These are phyloP conservation scores for Sphagnum magellanicum DNA, from an alignment of 228 moss, liverwort and hornwort species.

Conservation along the genomic window DNA sequence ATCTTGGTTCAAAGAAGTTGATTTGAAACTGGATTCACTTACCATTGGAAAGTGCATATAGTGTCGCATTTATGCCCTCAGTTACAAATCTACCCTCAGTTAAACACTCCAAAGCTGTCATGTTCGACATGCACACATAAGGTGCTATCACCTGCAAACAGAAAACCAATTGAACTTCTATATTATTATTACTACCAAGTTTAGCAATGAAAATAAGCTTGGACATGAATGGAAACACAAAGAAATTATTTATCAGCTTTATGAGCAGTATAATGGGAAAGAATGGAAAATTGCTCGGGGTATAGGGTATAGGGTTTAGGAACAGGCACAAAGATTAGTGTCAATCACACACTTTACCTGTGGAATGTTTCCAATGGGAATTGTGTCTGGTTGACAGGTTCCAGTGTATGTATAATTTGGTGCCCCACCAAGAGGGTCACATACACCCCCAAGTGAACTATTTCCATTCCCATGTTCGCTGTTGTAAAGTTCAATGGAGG, in stretches of 20 bases:
- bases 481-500: conserved; percentile 29
- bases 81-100: conserved; percentile 32
- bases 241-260: no score
- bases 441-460: conserved; percentile 28
- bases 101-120: conserved; percentile 30
- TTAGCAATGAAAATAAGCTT: no score
- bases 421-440: conserved; percentile 30
- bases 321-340: no score
- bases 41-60: conserved; percentile 35
- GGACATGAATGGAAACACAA: no score
- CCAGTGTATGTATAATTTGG: conserved; percentile 38
- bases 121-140: conserved; percentile 49
- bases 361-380: conserved; percentile 33
- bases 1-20: no score
- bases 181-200: no score
- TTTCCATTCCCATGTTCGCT: conserved; percentile 31
- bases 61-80: conserved; percentile 22
- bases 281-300: no score
- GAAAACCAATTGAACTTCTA: not conserved
- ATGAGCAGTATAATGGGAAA: no score
- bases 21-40: not conserved
- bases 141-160: conserved; percentile 33
- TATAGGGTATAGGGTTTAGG: no score
- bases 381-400: conserved; percentile 29
- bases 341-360: conserved; percentile 8